phyloP scores from a whole-genome alignment of 2,329 filamentous ascomycete genomes.

The Scytalidium sp. region DNA sequence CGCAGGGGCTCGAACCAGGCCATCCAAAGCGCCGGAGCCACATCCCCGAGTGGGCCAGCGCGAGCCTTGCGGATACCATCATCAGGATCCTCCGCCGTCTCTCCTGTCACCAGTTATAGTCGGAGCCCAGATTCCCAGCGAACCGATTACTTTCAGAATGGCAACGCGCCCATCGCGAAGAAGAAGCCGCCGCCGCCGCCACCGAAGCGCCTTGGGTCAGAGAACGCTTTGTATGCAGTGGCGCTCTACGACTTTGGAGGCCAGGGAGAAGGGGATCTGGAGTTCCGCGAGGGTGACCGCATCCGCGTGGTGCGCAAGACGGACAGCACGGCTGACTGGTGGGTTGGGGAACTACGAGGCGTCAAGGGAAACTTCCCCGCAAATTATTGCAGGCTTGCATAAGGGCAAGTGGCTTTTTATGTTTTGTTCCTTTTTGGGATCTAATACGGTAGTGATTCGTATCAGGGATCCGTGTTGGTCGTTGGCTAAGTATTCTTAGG shows the following conservation, averaged over 20 bases:
- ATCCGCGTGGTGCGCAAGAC: constrained; percentile 79
- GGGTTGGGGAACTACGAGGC: constrained; percentile 74
- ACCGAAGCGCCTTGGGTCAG: constrained; percentile 52
- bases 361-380: constrained; percentile 73
- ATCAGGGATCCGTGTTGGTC: too few relatives aligned
- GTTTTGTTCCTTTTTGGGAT: too few relatives aligned
- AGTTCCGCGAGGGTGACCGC: constrained; percentile 72
- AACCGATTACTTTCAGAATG: constrained; percentile 28
- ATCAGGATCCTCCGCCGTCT: constrained; percentile 1
- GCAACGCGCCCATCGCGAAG: constrained; percentile 54
- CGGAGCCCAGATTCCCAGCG: too few relatives aligned
- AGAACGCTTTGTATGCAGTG: constrained; percentile 47
- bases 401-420: too few relatives aligned
- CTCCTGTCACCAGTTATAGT: background rate
- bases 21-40: constrained; percentile 10
- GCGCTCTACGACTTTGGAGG: constrained; percentile 75
- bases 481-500: too few relatives aligned
- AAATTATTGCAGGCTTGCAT: constrained; percentile 65
- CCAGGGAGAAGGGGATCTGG: constrained; percentile 66
- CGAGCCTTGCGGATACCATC: constrained; percentile 22
- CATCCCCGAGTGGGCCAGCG: constrained; percentile 18
- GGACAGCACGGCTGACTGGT: constrained; percentile 80
- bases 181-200: constrained; percentile 72
- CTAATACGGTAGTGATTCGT: too few relatives aligned
- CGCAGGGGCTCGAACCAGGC: constrained; percentile 40